Base-by-base conservation (phyloP, 176 grass and related monocot genomes). In the Phyllostachys edulis region DNA sequence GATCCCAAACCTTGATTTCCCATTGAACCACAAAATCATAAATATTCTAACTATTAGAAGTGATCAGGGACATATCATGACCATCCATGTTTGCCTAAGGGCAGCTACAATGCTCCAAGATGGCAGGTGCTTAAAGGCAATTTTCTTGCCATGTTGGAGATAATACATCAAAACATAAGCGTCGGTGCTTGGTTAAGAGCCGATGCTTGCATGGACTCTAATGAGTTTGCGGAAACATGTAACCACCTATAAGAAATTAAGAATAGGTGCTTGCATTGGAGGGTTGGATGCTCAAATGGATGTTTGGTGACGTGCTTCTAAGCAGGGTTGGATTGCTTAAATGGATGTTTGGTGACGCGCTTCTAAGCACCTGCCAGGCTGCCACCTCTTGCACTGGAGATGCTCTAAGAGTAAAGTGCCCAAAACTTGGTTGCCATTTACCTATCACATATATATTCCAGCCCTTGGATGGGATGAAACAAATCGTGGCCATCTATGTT, bases 401-500 rank as follows among this genome's bases (percentile, higher is more conserved):
- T 52, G 49, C 71, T 75, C 71, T 73, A 73, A 50, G 7, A 52
- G 47, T 21, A 54, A 73, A 75, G 12, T 75, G 49, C 32, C 11
- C 15, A 21, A 37, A 68, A 18, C 27, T 54, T 73, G 46, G 26
- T 51, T 74, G 27, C 51, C 47, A 54, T 52, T 29, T 49, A 74
- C 11, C 50, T 50, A 55, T 52, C 32, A 55, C 72, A 55, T 52
- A 59, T 55, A 51, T 59, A 55, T 47, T 74, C 50, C 50, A 75
- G 32, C 50, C 50, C 50, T n/a, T 75, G 51, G 73, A 75, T 39
- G 20, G 54, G 73, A 57, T 75, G 51, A 57, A 75, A 75, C 51
- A 76, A 59, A 39, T 59, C 21, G 1, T 76, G 32, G 12, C 6
- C 12, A 76, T 59, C 73, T 75, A 55, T 75, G 11, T 36, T 74